phyloP scores from a whole-genome alignment of 2,329 filamentous ascomycete genomes.

The Thielaviopsis ethacetica region DNA sequence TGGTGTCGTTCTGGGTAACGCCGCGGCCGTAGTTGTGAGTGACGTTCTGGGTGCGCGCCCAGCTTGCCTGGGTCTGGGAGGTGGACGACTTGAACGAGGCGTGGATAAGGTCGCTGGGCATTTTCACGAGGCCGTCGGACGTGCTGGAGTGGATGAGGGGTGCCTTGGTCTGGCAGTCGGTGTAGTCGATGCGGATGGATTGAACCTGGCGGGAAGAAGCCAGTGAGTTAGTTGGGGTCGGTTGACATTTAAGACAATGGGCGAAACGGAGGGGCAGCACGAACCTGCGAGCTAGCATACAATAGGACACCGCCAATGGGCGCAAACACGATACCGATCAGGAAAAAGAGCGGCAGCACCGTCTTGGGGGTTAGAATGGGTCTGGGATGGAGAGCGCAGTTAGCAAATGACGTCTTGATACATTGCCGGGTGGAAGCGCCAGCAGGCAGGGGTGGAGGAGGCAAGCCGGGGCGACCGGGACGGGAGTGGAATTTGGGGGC shows the following conservation, averaged over 20 bases:
- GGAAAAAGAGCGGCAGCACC: constrained; percentile 79
- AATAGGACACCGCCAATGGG: constrained; percentile 78
- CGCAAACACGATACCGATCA: constrained; percentile 79
- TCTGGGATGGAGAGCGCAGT: constrained; percentile 27
- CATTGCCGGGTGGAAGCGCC: not conserved
- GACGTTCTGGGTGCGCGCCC: constrained; percentile 26
- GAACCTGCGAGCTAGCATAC: constrained; percentile 67
- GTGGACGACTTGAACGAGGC: constrained; percentile 53
- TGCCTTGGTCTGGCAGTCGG: constrained; percentile 49
- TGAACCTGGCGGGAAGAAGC: constrained; percentile 46
- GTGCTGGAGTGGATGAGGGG: constrained; percentile 21
- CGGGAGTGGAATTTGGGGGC: not conserved
- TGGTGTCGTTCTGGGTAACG: constrained; percentile 22
- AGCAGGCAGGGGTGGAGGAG: not conserved
- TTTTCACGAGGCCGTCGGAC: constrained; percentile 24
- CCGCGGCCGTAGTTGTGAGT: constrained; percentile 21
- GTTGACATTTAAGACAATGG: too few species aligned
- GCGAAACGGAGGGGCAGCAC: constrained; percentile 13
- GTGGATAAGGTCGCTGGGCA: constrained; percentile 41
- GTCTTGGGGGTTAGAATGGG: constrained; percentile 93
- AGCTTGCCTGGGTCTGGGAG: constrained; percentile 22
- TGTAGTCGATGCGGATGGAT: constrained; percentile 85
- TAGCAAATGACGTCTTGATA: not conserved
- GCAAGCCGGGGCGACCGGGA: not conserved
- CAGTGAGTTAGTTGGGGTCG: not conserved